Conservation (phyloP, 176 grass and related monocot species). For the Areca catechu region DNA sequence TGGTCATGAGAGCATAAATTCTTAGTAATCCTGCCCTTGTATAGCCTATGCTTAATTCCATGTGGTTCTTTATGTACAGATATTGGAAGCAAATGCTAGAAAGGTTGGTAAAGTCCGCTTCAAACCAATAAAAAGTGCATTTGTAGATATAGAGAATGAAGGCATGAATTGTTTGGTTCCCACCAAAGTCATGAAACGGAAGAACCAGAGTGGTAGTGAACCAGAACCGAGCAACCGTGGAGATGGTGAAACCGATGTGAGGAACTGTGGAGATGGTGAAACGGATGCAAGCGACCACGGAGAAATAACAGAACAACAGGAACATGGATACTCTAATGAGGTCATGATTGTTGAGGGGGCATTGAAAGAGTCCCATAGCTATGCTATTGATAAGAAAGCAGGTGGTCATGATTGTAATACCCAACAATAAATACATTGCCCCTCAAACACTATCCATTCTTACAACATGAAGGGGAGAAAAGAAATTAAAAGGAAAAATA, state of each 20-base stretch:
- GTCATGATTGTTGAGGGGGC: constrained; percentile 3
- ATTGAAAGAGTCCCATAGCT: not conserved
- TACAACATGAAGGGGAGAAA: constrained; percentile 22
- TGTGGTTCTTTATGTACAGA: constrained; percentile 29
- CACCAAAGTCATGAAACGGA: constrained; percentile 58
- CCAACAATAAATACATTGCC: constrained; percentile 52
- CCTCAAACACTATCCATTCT: constrained; percentile 19
- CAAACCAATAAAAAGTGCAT: constrained; percentile 61
- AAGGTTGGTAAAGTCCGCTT: constrained; percentile 65
- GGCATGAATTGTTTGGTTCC: constrained; percentile 43
- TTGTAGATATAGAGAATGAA: constrained; percentile 35
- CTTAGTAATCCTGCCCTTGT: too few species aligned
- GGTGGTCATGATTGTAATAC: constrained; percentile 33
- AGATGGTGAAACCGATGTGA: not conserved
- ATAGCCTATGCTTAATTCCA: not conserved
- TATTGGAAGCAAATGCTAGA: constrained; percentile 61
- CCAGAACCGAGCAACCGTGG: not conserved
- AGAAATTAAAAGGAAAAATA: constrained; percentile 1
- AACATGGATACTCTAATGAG: constrained; percentile 44
- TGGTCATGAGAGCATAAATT: too few species aligned
- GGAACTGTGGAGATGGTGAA: constrained; percentile 2
- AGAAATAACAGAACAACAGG: constrained; percentile 14
- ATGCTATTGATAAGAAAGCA: constrained; percentile 20
- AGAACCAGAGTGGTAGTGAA: constrained; percentile 33
- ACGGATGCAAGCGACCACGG: not conserved